Evolutionary conservation across 2,329 filamentous ascomycete species (phyloP).

Genomic region (Simplicillium sp.): DNA sequence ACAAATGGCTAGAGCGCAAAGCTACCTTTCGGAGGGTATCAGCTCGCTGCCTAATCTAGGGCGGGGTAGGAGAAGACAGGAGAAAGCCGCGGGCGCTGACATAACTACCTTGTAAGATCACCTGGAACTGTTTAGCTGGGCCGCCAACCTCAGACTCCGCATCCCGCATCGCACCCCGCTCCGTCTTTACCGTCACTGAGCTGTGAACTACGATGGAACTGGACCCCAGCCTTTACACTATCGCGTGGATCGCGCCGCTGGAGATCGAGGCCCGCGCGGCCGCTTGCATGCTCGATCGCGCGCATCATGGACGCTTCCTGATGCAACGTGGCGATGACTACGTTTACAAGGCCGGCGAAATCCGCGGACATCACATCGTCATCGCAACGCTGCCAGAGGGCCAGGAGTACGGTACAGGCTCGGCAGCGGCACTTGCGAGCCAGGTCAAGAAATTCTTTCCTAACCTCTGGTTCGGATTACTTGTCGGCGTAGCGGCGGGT

Average conservation of each 20-base stretch:
- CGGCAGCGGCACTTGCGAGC: conserved; percentile 21
- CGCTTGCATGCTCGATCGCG: conserved; percentile 18
- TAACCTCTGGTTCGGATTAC: conserved; percentile 26
- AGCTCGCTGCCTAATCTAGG: too few species aligned
- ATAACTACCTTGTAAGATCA: too few species aligned
- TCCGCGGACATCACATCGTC: conserved; percentile 25
- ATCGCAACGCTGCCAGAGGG: conserved; percentile 23
- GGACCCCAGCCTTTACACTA: conserved; percentile 12
- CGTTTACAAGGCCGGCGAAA: conserved; percentile 21
- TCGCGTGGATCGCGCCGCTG: conserved; percentile 24
- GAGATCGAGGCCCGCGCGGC: conserved; percentile 23
- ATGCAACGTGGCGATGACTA: conserved; percentile 21
- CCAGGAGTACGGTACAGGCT: conserved; percentile 22
- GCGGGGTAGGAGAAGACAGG: too few species aligned
- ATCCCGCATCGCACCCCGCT: too few species aligned
- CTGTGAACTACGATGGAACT: too few species aligned
- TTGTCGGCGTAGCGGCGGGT: conserved; percentile 27
- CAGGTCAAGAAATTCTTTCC: conserved; percentile 24
- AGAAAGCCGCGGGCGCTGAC: too few species aligned
- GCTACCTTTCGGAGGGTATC: too few species aligned
- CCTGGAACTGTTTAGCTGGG: too few species aligned
- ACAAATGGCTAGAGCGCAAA: too few species aligned
- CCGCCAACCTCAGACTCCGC: too few species aligned
- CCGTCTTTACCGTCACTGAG: too few species aligned
- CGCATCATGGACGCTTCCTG: conserved; percentile 18